Conservation (phyloP, 495 filamentous ascomycete genomes). For the Ramalina intermedia region DNA sequence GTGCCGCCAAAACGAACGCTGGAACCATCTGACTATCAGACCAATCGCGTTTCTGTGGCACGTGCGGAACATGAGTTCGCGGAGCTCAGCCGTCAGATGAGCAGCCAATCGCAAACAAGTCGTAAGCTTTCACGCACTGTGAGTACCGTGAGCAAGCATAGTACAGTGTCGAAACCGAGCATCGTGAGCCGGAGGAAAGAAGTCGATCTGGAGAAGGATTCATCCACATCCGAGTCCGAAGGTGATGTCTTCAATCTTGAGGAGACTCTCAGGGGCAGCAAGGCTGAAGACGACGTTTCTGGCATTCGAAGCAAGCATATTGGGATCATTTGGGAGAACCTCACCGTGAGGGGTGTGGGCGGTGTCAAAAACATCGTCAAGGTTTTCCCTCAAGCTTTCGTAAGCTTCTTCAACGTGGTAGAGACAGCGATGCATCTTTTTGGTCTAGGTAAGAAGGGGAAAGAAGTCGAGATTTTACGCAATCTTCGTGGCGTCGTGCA, state of each 20-base stretch:
- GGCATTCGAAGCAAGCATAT: conserved; percentile 26
- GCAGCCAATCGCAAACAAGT: conserved; percentile 41
- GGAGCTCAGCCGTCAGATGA: conserved; percentile 58
- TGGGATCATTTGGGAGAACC: conserved; percentile 44
- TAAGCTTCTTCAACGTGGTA: conserved; percentile 33
- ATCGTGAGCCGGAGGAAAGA: too few species aligned
- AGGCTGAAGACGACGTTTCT: too few species aligned
- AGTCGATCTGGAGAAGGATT: too few species aligned
- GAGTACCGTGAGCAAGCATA: too few species aligned
- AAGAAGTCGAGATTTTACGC: conserved; percentile 59
- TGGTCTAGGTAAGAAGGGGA: conserved; percentile 36
- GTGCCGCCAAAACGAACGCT: background rate
- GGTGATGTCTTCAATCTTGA: too few species aligned
- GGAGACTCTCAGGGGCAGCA: too few species aligned
- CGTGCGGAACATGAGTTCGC: conserved; percentile 66
- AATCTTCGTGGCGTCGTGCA: conserved; percentile 61
- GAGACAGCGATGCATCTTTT: conserved; percentile 28
- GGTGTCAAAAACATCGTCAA: conserved; percentile 51
- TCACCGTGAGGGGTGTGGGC: conserved; percentile 53
- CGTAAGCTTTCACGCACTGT: background rate
- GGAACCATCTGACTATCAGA: background rate
- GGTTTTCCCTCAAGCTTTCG: conserved; percentile 36
- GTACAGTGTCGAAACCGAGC: too few species aligned
- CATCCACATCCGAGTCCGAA: too few species aligned
- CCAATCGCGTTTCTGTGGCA: conserved; percentile 27